Base-by-base conservation (phyloP, 2,329 filamentous ascomycete genomes). In the Boeremia exigua region DNA sequence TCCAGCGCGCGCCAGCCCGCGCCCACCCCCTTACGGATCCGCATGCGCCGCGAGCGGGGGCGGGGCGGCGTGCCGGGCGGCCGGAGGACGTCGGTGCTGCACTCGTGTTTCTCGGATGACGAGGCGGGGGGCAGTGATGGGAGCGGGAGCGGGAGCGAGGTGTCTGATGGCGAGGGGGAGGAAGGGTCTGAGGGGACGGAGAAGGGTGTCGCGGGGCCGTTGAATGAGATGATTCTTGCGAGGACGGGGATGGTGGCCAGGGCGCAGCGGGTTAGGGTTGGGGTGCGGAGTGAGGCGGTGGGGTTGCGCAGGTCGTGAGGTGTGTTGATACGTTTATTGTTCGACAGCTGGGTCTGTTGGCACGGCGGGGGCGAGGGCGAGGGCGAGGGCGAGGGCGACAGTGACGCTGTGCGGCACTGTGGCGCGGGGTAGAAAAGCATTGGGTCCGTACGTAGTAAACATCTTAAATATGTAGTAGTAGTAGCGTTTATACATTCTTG, bases 21-120 rank as follows among this genome's bases (percentile, higher is more conserved):
- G 9, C 51, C 45, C 2, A 45, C 45, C 1, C 51, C 45, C 8
- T 39, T 54, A 17, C 38, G 45, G 1, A 39, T 48, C 5, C 27
- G 12, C 12, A 12, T 28, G 3, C 49, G 55, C 3, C 44, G 25
- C 32, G n/a, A 25, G 14, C 56, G 54, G 7, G 49, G 19, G 19
- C 19, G 19, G 3, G 19, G 19, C 3, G 19, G 19, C 5, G 19
- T 23, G 19, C 19, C 19, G 19, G 19, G 19, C 19, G 5, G 19
- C 19, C 19, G 19, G 19, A 2, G 34, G 7, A 4, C 15, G 34
- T 37, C 34, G 17, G 34, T 58, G 29, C 32, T 56, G 34, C 46
- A 59, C 19, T 59, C 59, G 27, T 48, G 45, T 8, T 46, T 59
- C 10, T 61, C 60, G 1, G 58, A 60, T 14, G 47, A 55, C 7